Evolutionary conservation across 164 flowering plant species (phyloP), one percentile per base, ranked within the genome.

Genomic region (Annona cherimola): DNA sequence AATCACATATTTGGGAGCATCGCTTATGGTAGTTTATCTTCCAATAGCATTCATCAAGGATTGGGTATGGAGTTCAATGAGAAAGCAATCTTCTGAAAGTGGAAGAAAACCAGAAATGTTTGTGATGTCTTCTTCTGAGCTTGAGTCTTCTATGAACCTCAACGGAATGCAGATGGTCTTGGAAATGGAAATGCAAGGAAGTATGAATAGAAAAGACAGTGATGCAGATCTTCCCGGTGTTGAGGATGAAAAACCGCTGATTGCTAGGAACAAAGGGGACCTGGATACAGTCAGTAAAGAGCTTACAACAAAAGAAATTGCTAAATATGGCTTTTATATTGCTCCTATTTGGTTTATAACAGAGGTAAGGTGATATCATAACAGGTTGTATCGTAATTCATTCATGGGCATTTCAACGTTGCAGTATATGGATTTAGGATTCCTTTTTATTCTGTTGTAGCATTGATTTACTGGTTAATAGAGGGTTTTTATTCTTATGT

Each of bases 321-420:
- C 91, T 19, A 83, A 40, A 9, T 88, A 77, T 78, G 94, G 97
- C 64, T 87, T 93, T 81, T 93, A 85, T 75, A 78, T 96, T 73
- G 99, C 98, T 5, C 99, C 99, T 42, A 75, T 96, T 73, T 96
- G 99, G 99, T 96, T 96, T 77, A 9, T 90, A 66, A 92, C 98
- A 14, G 99, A 93, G 97, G 99, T 92, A 79, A 79, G 72, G 7
- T 18, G 50, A 26, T 26, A 26, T 26, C 35, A 26, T 26, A 26
- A 26, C n/a, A 18, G 7, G 3, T 16, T 16, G 64, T 11, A 61
- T 61, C 26, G n/a, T 9, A 19, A 61, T 26, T n/a, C 3, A 26
- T n/a, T 26, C 40, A 26, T 3, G 11, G 20, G 20, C 64, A 26
- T 61, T 9, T 61, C 64, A 6, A 26, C 3, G 20, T 39, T 61